Evolutionary conservation across 202 grass and related monocot genomes (phyloP).

Genomic region (Hordeum pubiflorum): DNA sequence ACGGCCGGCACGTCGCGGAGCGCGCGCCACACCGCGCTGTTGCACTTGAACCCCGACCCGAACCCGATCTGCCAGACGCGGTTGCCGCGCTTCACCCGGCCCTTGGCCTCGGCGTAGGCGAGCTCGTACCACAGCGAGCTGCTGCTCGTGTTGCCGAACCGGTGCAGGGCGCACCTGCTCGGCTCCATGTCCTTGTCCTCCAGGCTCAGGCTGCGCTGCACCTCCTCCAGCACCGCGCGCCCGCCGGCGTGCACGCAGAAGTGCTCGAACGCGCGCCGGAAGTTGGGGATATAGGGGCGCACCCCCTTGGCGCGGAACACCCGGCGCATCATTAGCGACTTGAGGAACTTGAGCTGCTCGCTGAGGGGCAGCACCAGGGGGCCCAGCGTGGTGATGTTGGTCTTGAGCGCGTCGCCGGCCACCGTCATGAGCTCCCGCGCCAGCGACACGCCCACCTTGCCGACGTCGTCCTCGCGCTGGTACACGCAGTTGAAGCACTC

Average conservation of each 20-base stretch:
- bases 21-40: slow-evolving; percentile 87
- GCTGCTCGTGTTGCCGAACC: slow-evolving; percentile 97
- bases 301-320: slow-evolving; percentile 52
- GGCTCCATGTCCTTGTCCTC: slow-evolving; percentile 67
- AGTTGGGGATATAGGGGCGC: slow-evolving; percentile 81
- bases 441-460: slow-evolving; percentile 65
- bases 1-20: slow-evolving; percentile 59
- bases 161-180: slow-evolving; percentile 63
- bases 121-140: slow-evolving; percentile 96
- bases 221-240: slow-evolving; percentile 76
- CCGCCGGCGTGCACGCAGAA: slow-evolving; percentile 93
- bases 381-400: slow-evolving; percentile 88
- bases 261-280: slow-evolving; percentile 83
- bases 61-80: slow-evolving; percentile 96
- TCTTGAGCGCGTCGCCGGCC: slow-evolving; percentile 84
- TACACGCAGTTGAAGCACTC: slow-evolving; percentile 90
- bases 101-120: slow-evolving; percentile 95
- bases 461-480: slow-evolving; percentile 64
- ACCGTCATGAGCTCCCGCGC: slow-evolving; percentile 87
- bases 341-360: slow-evolving; percentile 85
- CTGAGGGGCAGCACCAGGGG: slow-evolving; percentile 65
- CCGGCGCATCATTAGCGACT: slow-evolving; percentile 59
- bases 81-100: slow-evolving; percentile 56
- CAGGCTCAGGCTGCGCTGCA: slow-evolving; percentile 59
- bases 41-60: slow-evolving; percentile 94